phyloP scores from a whole-genome alignment of 768 basidiomycete species.

The Leccinellum albellum region DNA sequence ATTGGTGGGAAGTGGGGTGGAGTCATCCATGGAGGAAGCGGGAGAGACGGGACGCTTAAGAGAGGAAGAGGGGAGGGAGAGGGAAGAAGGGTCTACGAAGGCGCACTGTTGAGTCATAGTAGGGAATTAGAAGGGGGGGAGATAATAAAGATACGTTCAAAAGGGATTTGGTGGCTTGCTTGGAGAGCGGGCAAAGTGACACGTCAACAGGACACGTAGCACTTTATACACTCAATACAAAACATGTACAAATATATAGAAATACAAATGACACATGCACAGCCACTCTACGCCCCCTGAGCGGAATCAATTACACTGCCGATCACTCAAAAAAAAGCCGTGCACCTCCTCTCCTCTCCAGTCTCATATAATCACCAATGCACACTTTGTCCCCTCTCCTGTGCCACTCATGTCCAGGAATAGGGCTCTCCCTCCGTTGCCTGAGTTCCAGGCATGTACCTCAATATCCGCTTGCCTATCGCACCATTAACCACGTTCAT shows the following conservation, averaged over 20 bases:
- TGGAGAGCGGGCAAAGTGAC: slow-evolving; percentile 12
- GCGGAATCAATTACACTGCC: background rate
- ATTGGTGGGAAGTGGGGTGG: slow-evolving; percentile 13
- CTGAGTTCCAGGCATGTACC: background rate
- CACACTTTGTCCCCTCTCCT: background rate
- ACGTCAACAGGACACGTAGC: slow-evolving; percentile 30
- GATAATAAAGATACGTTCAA: slow-evolving; percentile 24
- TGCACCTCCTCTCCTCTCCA: background rate
- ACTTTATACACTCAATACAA: slow-evolving; percentile 28
- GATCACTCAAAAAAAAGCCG: background rate
- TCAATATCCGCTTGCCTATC: background rate
- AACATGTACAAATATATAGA: slow-evolving; percentile 21
- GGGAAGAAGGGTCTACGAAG: slow-evolving; percentile 37
- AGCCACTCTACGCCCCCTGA: background rate
- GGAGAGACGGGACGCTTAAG: slow-evolving; percentile 30
- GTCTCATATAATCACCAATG: background rate
- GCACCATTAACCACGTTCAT: background rate
- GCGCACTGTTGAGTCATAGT: slow-evolving; percentile 24
- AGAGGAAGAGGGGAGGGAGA: slow-evolving; percentile 36
- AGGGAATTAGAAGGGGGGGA: background rate
- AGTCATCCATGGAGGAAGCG: slow-evolving; percentile 15
- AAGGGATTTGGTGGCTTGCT: slow-evolving; percentile 19
- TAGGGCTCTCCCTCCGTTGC: background rate
- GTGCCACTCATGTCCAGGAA: slow-evolving; percentile 2
- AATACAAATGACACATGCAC: background rate